Percentiles rank a stretch among this genome's conserved stretches.
Conservation (phyloP, 768 basidiomycete species). For the Holtermannia corniformis region DNA sequence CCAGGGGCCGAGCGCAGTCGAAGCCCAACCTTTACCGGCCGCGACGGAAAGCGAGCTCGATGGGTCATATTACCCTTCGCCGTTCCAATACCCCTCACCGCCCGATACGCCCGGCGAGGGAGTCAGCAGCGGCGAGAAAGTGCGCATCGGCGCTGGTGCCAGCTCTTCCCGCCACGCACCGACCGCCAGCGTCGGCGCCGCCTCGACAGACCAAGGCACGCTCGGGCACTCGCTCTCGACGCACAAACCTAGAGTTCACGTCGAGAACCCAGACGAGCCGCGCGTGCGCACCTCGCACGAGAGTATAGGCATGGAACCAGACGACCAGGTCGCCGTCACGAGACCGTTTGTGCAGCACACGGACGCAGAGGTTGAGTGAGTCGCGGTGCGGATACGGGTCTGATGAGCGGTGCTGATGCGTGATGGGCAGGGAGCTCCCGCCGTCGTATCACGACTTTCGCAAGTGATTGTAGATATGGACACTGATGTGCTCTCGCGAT, state of each 20-base stretch:
- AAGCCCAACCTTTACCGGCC: background rate
- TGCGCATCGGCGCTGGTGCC: background rate
- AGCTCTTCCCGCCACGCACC: background rate
- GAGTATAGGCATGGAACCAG: too few relatives aligned
- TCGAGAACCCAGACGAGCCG: background rate
- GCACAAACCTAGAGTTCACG: background rate
- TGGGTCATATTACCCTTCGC: constrained; percentile 11
- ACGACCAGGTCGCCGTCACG: too few relatives aligned
- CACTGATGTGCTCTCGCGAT: too few relatives aligned
- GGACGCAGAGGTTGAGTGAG: background rate
- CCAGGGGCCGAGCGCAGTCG: background rate
- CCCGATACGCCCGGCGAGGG: background rate
- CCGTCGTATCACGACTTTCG: background rate
- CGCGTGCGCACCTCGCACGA: background rate
- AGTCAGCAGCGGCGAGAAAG: too few relatives aligned
- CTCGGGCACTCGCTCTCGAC: background rate
- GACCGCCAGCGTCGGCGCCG: too few relatives aligned
- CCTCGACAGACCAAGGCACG: background rate
- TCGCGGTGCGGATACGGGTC: background rate
- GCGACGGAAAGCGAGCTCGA: background rate
- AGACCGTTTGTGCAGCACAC: background rate
- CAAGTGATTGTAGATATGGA: too few relatives aligned
- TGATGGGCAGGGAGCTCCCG: background rate
- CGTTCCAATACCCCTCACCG: constrained; percentile 15
- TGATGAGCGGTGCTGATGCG: background rate